These are phyloP conservation scores for Syzygium aromaticum DNA, from an alignment of 345 rosid genomes.

Conservation along the genomic window DNA sequence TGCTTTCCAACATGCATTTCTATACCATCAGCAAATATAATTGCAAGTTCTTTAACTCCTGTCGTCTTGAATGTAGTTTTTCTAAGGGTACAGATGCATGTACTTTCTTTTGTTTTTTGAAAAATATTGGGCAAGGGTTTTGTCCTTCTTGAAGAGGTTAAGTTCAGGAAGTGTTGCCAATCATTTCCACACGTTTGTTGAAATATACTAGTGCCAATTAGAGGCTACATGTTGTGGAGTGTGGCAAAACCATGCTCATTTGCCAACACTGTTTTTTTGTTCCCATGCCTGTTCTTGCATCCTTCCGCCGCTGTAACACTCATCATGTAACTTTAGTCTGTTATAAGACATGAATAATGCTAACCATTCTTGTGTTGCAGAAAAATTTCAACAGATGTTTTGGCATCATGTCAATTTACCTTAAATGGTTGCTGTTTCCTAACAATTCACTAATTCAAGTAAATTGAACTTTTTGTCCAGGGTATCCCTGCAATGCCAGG, in stretches of 20 bases:
- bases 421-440: not conserved
- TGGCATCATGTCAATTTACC: not conserved
- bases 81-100: not conserved
- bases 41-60: not conserved
- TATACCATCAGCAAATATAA: not conserved
- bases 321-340: not conserved
- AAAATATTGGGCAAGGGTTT: not conserved
- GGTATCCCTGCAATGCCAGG: constrained; percentile 24
- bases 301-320: not conserved
- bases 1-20: not conserved
- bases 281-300: not conserved
- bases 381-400: not conserved
- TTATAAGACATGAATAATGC: not conserved
- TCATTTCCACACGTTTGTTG: not conserved
- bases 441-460: not conserved
- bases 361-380: not conserved
- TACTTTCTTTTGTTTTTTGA: not conserved
- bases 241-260: not conserved
- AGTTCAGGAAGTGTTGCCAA: not conserved
- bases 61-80: not conserved
- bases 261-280: not conserved
- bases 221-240: too few species aligned
- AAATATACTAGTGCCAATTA: too few species aligned
- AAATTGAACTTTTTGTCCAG: constrained; percentile 20
- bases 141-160: not conserved